Evolutionary conservation across 768 basidiomycete genomes (phyloP).

Genomic region (Mycena belliarum): DNA sequence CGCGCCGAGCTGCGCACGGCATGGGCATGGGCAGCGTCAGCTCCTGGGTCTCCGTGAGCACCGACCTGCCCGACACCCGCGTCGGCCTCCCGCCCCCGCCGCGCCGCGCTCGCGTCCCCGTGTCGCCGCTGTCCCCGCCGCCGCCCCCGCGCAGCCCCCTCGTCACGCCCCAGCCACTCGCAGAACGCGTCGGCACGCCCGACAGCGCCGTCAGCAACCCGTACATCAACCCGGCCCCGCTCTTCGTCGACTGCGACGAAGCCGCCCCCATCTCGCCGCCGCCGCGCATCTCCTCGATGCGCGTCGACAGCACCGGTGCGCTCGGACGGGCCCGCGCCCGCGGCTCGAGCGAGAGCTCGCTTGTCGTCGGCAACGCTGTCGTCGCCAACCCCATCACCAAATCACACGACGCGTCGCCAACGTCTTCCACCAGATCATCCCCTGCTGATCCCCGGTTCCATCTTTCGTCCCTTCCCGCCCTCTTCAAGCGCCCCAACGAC

Average conservation of each 20-base stretch:
- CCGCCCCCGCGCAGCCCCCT: not conserved
- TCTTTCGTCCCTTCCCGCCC: not conserved
- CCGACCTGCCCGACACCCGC: not conserved
- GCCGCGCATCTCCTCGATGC: constrained; percentile 17
- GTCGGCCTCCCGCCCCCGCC: constrained; percentile 37
- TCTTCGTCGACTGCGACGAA: constrained; percentile 28
- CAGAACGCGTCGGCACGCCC: constrained; percentile 11
- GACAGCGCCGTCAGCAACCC: constrained; percentile 34
- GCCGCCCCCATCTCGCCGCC: constrained; percentile 9
- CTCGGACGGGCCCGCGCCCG: not conserved
- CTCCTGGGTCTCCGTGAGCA: not conserved
- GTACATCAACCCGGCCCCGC: constrained; percentile 49
- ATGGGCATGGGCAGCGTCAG: too few species aligned
- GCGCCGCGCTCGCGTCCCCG: constrained; percentile 17
- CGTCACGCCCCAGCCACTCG: not conserved
- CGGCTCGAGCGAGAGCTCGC: too few species aligned
- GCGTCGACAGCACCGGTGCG: not conserved
- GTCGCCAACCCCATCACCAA: too few species aligned
- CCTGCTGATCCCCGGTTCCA: constrained; percentile 11
- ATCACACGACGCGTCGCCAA: not conserved
- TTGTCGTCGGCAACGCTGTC: too few species aligned
- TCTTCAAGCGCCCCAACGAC: not conserved
- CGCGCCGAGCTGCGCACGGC: constrained; percentile 29
- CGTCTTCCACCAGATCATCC: not conserved
- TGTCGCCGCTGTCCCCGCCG: not conserved